These are phyloP conservation scores for Tetradesmus lagerheimii DNA, from an alignment of 139 green algal species.

Conservation along the genomic window DNA sequence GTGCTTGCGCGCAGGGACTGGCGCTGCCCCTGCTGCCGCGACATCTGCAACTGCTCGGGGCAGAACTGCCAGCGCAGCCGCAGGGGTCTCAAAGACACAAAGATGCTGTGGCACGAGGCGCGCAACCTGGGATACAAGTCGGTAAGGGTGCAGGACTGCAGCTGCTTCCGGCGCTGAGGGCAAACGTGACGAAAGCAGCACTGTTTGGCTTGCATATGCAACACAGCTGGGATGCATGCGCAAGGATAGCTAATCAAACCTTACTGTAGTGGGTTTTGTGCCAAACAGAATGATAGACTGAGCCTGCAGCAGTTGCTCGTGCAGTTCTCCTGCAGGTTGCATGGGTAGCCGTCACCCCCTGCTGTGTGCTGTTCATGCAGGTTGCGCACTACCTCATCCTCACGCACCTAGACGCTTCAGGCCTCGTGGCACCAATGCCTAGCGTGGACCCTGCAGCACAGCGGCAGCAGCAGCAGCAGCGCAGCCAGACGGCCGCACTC, in stretches of 20 bases:
- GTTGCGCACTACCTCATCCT: slow-evolving; percentile 79
- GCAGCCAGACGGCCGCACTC: background rate
- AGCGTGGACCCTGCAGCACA: background rate
- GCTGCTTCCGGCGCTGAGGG: background rate
- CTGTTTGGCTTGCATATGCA: no score
- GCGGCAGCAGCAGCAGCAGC: slow-evolving; percentile 10
- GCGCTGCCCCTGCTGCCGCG: slow-evolving; percentile 70
- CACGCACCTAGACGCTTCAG: slow-evolving; percentile 57
- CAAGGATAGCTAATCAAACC: no score
- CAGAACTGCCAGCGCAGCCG: slow-evolving; percentile 61
- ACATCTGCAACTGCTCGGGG: slow-evolving; percentile 80
- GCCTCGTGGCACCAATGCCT: background rate
- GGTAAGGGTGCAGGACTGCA: slow-evolving; percentile 24
- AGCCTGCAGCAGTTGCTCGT: background rate
- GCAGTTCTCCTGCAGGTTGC: background rate
- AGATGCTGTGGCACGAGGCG: slow-evolving; percentile 68
- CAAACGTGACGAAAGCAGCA: no score
- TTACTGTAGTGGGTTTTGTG: no score
- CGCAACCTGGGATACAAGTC: slow-evolving; percentile 66
- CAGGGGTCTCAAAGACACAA: slow-evolving; percentile 57
- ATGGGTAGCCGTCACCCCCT: no score
- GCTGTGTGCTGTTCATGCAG: slow-evolving; percentile 24
- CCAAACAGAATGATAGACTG: no score
- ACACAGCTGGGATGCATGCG: background rate
- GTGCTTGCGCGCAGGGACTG: slow-evolving; percentile 48